Conservation (phyloP, 305 asterid species). For the Fraxinus floribunda region DNA sequence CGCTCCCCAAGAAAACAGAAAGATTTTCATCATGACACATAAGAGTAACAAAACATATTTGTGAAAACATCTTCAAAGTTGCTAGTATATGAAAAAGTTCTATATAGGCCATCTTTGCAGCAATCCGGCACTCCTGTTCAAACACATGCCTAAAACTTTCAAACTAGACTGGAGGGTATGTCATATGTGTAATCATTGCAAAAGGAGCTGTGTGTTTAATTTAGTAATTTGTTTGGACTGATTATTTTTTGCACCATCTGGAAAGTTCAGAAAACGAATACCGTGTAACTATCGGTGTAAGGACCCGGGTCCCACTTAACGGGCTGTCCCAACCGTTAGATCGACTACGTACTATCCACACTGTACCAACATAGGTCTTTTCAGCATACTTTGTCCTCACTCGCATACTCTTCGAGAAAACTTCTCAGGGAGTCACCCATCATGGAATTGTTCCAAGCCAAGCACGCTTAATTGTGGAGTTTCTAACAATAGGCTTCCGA, state of each 20-base stretch:
- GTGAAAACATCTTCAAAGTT: neutral
- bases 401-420: too few relatives aligned
- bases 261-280: conserved; percentile 29
- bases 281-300: conserved; percentile 70
- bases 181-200: neutral
- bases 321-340: too few relatives aligned
- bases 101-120: conserved; percentile 19
- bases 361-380: too few relatives aligned
- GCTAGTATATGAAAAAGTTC: neutral
- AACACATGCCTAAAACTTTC: conserved; percentile 14
- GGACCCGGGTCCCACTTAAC: too few relatives aligned
- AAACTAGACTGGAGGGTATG: conserved; percentile 13
- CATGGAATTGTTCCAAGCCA: too few relatives aligned
- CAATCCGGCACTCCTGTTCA: conserved; percentile 11
- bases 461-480: too few relatives aligned
- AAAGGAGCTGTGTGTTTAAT: neutral
- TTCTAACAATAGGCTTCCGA: too few relatives aligned
- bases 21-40: neutral
- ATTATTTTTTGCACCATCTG: conserved; percentile 7
- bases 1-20: neutral
- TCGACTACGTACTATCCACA: too few relatives aligned
- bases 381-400: too few relatives aligned
- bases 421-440: too few relatives aligned
- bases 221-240: neutral
- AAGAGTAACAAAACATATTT: neutral